Evolutionary conservation across 768 basidiomycete species (phyloP), one percentile per base, ranked within the genome.

Genomic region (Saitozyma podzolica): DNA sequence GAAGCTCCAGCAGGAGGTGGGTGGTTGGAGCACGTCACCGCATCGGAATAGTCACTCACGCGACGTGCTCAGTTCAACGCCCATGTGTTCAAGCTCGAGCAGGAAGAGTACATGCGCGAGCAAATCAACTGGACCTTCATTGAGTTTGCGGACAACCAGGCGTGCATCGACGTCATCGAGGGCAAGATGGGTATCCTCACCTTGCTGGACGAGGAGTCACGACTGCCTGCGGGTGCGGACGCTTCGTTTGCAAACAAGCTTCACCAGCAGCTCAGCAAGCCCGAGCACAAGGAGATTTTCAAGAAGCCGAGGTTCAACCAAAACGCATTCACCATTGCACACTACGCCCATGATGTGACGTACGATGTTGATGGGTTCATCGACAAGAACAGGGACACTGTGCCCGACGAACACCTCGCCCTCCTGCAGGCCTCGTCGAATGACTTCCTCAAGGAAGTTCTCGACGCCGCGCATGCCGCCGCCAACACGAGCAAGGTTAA

Each of bases 71-170:
- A 96, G 91, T 99, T 99, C 83, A 98, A 98, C 73, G 96, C 95
- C 0, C 96, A 99, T 77, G 96, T 99, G 54, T 80, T 80, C 74
- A 79, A 79, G 83, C 86, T 99, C 48, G 96, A 99, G 78, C 96
- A 99, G 82, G 96, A 98, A 78, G 96, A 99, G 81, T 99, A 99
- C 75, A 87, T 98, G 56, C 91, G 95, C 67, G 96, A 99, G 78
- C 85, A 96, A 80, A 99, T 99, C 78, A 92, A 96, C 78, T 99
- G 96, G 96, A 97, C 91, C 9, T 98, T 98, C 81, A 99, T 99
- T 78, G 95, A 98, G 74, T 99, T 96, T 80, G 91, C 91, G 9
- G 96, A 99, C 80, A 99, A 99, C 75, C 96, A 98, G 75, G 92
- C 92, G 49, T 97, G 95, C 80, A 99, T 99, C 80, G 91, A 99